These are phyloP conservation scores for Agaricales sp. DNA, from an alignment of 1,284 basidiomycete species.

Conservation along the genomic window DNA sequence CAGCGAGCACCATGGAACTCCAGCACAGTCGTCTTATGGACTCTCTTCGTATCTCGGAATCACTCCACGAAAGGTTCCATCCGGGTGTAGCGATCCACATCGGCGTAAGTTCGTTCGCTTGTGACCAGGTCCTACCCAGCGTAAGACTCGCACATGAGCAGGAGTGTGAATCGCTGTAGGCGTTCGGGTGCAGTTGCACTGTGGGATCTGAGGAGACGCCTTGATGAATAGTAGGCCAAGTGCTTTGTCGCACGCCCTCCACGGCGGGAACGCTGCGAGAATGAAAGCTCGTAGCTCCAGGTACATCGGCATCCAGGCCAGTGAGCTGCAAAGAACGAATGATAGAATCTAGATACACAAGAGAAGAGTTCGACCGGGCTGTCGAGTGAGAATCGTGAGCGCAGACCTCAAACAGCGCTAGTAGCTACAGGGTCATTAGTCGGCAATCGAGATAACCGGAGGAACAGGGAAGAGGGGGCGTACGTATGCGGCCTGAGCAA, in stretches of 20 bases:
- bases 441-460: slow-evolving; percentile 5
- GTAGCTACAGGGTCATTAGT: slow-evolving; percentile 30
- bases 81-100: slow-evolving; percentile 54
- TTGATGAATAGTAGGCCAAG: slow-evolving; percentile 19
- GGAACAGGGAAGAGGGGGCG: slow-evolving; percentile 14
- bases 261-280: slow-evolving; percentile 12
- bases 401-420: slow-evolving; percentile 63
- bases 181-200: background rate
- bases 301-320: slow-evolving; percentile 30
- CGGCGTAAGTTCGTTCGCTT: slow-evolving; percentile 41
- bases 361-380: slow-evolving; percentile 41
- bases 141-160: slow-evolving; percentile 48
- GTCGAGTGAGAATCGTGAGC: slow-evolving; percentile 50
- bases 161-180: slow-evolving; percentile 11
- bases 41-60: slow-evolving; percentile 56
- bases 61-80: slow-evolving; percentile 49
- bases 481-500: slow-evolving; percentile 70
- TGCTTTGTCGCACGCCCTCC: background rate
- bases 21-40: slow-evolving; percentile 64
- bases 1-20: slow-evolving; percentile 52
- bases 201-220: background rate
- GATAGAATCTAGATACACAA: slow-evolving; percentile 54
- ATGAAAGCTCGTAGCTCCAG: slow-evolving; percentile 34
- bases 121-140: slow-evolving; percentile 39
- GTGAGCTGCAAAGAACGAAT: slow-evolving; percentile 51